Base-by-base conservation (phyloP, 2,329 filamentous ascomycete species). In the Rosellinia necatrix region DNA sequence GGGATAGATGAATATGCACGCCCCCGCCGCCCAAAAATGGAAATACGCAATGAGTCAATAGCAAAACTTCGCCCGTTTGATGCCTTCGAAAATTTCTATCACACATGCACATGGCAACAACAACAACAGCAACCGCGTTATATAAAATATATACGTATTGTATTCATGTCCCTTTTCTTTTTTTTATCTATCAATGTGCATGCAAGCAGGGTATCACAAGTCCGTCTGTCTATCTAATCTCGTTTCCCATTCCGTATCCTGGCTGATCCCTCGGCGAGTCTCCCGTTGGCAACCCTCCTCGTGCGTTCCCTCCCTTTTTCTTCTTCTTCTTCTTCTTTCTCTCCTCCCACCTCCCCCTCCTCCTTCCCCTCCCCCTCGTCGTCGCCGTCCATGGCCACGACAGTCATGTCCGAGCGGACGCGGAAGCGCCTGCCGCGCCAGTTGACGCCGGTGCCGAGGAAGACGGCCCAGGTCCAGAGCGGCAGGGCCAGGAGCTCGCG, bases 401-500 rank as follows among this genome's bases (percentile, higher is more conserved):
- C 93, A 47, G 86, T 90, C 80, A 93, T 93, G 70, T 97, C 90
- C 64, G 91, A 81, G 1, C 88, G 85, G 1, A 97, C 92, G 66
- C 83, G 84, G 70, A 97, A 97, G 24, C 78, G 82, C 67, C 87
- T 87, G 0, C 92, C 93, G 52, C 94, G 80, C 96, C 94, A 99
- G 49, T 84, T 84, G 0, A 99, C 91, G 0, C 87, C 93, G 1
- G 89, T 85, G 0, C 94, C 94, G n/a, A 93, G 88, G 64, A 91
- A 84, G 17, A 97, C 90, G 1, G 94, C 94, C 84, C 88, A 92
- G 0, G 85, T 76, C 94, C 94, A 99, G 56, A 99, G 88, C 0
- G 92, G 92, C 41, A 96, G 77, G 0, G 94, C 92, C 7, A 97
- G 78, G 0, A 84, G 62, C 74, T 99, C 94, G 27, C 94, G 81